These are phyloP conservation scores for Asterophora lycoperdoides DNA, from an alignment of 768 basidiomycete genomes.

Conservation along the genomic window DNA sequence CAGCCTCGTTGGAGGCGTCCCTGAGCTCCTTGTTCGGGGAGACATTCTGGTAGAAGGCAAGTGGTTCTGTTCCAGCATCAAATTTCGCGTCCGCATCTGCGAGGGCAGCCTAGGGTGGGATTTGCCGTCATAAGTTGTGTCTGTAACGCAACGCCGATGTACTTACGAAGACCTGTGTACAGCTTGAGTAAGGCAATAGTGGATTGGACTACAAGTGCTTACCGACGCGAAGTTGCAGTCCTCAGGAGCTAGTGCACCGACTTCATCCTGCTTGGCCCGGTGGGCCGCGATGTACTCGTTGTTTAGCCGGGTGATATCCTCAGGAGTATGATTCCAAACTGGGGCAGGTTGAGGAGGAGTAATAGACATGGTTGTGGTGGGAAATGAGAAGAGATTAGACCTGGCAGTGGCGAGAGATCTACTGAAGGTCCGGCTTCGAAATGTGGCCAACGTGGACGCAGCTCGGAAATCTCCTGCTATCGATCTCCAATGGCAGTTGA, in stretches of 20 bases:
- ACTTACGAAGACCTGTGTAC: slow-evolving; percentile 68
- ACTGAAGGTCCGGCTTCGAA: slow-evolving; percentile 13
- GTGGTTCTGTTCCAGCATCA: slow-evolving; percentile 49
- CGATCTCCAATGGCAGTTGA: slow-evolving; percentile 34
- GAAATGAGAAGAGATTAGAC: slow-evolving; percentile 27
- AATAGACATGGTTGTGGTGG: slow-evolving; percentile 37
- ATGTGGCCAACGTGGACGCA: slow-evolving; percentile 23
- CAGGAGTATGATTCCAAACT: slow-evolving; percentile 60
- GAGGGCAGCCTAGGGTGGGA: slow-evolving; percentile 50
- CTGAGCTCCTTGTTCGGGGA: slow-evolving; percentile 70
- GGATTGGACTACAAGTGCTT: slow-evolving; percentile 19
- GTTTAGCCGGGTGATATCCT: slow-evolving; percentile 53
- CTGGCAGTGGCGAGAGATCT: slow-evolving; percentile 27
- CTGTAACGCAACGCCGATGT: neutral
- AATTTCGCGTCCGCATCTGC: slow-evolving; percentile 55
- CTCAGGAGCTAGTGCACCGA: slow-evolving; percentile 53
- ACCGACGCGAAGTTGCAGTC: slow-evolving; percentile 68
- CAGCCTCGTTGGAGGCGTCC: slow-evolving; percentile 74
- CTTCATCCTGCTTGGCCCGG: slow-evolving; percentile 49
- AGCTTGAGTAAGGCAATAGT: slow-evolving; percentile 4
- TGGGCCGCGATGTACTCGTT: slow-evolving; percentile 56
- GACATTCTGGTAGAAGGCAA: slow-evolving; percentile 81
- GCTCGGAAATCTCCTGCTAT: slow-evolving; percentile 39
- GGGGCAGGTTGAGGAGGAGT: slow-evolving; percentile 65
- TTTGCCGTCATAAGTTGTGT: slow-evolving; percentile 15